These are phyloP conservation scores for Leptographium wingfieldii DNA, from an alignment of 2,329 filamentous ascomycete genomes.

Conservation along the genomic window DNA sequence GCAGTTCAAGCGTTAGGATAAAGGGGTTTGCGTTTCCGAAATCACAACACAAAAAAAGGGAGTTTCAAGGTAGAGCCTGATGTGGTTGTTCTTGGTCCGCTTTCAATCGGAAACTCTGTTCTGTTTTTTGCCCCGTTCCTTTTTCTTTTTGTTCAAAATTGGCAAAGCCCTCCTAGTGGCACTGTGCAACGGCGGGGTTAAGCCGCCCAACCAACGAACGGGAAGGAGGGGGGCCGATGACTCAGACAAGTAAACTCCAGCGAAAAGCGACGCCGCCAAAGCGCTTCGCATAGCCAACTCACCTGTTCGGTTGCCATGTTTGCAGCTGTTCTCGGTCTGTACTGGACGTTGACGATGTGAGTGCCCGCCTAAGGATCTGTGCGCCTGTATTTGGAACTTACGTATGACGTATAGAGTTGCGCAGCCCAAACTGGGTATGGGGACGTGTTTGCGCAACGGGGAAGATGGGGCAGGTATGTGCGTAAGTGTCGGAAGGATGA, in stretches of 20 bases:
- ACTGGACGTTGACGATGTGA: not conserved
- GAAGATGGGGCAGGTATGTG: not conserved
- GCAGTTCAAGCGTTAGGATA: not conserved
- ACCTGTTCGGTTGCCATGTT: not conserved
- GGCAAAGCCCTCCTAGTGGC: not conserved
- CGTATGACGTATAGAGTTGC: not conserved
- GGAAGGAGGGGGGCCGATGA: constrained; percentile 7
- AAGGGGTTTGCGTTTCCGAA: not conserved
- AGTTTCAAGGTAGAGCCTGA: not conserved
- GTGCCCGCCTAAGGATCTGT: not conserved
- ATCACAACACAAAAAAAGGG: not conserved
- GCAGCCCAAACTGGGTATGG: not conserved
- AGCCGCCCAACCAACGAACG: constrained; percentile 1
- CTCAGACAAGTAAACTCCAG: constrained; percentile 1
- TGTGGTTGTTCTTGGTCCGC: not conserved
- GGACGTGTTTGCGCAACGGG: not conserved
- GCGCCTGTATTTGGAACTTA: not conserved
- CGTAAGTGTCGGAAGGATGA: not conserved
- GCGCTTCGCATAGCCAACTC: not conserved
- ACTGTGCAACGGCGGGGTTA: constrained; percentile 6
- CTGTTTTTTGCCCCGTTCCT: not conserved
- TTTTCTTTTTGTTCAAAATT: constrained; percentile 2
- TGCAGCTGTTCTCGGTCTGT: not conserved
- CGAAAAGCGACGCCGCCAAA: not conserved
- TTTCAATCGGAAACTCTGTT: not conserved